Conservation (phyloP, 192 early-diverging fungal genomes). For the Podochytrium sp. region DNA sequence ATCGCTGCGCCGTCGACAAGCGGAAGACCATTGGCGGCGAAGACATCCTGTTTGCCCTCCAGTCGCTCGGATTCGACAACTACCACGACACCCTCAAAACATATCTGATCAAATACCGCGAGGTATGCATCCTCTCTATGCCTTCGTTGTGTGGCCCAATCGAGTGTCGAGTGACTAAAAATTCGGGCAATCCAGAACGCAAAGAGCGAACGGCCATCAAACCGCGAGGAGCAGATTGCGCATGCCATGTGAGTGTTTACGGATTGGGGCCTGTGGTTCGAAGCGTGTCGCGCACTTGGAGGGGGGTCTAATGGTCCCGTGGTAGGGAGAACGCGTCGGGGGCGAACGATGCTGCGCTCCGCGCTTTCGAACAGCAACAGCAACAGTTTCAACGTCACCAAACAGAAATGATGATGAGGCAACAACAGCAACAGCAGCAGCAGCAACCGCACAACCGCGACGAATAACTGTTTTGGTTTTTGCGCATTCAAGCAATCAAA, state of each 20-base stretch:
- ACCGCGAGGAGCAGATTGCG: background rate
- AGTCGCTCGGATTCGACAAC: constrained; percentile 96
- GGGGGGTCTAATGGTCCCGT: background rate
- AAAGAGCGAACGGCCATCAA: background rate
- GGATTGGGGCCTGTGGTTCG: no score
- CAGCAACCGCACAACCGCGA: background rate
- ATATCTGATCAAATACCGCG: constrained; percentile 88
- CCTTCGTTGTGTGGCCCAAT: background rate
- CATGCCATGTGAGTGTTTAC: background rate
- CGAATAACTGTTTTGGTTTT: no score
- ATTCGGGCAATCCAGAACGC: background rate
- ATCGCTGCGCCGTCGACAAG: constrained; percentile 92
- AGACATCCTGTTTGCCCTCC: constrained; percentile 97
- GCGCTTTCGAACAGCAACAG: background rate
- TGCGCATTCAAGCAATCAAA: no score
- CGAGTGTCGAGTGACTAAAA: background rate
- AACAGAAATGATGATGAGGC: no score
- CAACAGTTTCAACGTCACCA: background rate
- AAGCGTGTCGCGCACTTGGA: no score
- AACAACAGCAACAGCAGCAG: background rate
- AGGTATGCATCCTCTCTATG: constrained; percentile 57
- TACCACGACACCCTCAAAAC: constrained; percentile 89
- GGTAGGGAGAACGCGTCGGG: background rate
- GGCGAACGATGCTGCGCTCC: background rate
- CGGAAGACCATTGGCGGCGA: constrained; percentile 98